Percentiles rank a stretch among this genome's conserved stretches.
Evolutionary conservation across 1,139 yeast species (phyloP).

Genomic region (Waltiozyma sp.): DNA sequence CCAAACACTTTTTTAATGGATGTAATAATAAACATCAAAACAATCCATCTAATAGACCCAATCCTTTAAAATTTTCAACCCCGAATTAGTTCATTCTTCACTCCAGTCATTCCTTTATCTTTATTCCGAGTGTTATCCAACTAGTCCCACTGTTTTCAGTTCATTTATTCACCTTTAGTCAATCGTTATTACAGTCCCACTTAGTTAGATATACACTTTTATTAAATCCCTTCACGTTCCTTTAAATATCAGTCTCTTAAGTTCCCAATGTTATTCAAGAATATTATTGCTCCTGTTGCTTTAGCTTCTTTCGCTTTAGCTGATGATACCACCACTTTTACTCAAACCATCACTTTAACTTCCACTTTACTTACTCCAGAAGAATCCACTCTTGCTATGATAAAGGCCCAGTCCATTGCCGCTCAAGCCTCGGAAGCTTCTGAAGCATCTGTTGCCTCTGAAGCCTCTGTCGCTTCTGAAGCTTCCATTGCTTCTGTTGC

Average conservation of each 20-base stretch:
- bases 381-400: constrained; percentile 14
- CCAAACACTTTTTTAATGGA: not conserved
- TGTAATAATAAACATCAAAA: not conserved
- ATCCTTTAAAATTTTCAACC: not conserved
- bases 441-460: constrained; percentile 4
- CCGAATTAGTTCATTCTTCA: constrained; percentile 1
- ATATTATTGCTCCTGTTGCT: constrained; percentile 13
- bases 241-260: not conserved
- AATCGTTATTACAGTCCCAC: not conserved
- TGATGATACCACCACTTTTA: constrained; percentile 19
- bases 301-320: constrained; percentile 13
- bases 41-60: no score
- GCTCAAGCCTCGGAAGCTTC: constrained; percentile 2
- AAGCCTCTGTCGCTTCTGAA: constrained; percentile 5
- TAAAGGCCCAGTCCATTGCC: constrained; percentile 5
- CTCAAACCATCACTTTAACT: constrained; percentile 16
- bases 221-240: not conserved
- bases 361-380: constrained; percentile 16
- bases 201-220: not conserved
- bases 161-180: not conserved
- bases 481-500: constrained; percentile 7
- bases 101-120: constrained; percentile 15
- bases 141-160: not conserved
- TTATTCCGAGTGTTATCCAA: constrained; percentile 9
- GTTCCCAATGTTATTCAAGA: constrained; percentile 14